Base-by-base conservation (phyloP, 2,329 filamentous ascomycete genomes). In the Nannizzia gypsea region DNA sequence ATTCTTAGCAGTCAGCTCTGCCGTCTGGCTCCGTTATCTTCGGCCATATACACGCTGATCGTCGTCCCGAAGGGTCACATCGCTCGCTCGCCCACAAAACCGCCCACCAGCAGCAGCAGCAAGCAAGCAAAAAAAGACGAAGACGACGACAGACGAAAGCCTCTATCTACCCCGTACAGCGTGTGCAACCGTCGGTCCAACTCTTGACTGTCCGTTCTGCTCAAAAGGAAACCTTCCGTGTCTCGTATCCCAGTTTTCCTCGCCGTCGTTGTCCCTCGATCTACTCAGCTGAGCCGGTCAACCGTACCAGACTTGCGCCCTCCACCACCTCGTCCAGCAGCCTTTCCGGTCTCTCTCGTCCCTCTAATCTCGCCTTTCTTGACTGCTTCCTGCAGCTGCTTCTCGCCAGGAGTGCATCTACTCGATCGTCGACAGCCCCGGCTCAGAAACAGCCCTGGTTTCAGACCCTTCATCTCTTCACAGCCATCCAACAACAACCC, bases 191-290 rank as follows among this genome's bases (percentile, higher is more conserved):
- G 42, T 46, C 17, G 22, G 38, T 46, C 42, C 42, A 46, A 46
- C 42, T 46, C 42, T 24, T 11, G 42, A 36, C 31, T 2, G 9
- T 36, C 31, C 31, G 31, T 13, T 36, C 31, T 36, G 31, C 31
- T 36, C 31, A 24, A 56, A 40, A 24, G 3, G 36, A 38, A 56
- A 56, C 36, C 54, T 40, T 56, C 54, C 54, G 54, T 56, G 31
- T 56, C 54, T 56, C 54, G 54, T 56, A 56, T 56, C 54, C 54
- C 36, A 24, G 54, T 56, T 56, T 59, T 44, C 31, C 22, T 59
- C 31, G 26, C 15, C 57, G 42, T 56, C 54, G 31, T 36, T 17
- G 28, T 20, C 52, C 28, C 31, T 40, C 54, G 15, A 1, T 36
- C 54, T 36, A 36, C 31, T 40, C 54, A 56, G 31, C 54, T 40